Base-by-base conservation (phyloP, 176 grass and related monocot species). In the Neostapfia colusana region DNA sequence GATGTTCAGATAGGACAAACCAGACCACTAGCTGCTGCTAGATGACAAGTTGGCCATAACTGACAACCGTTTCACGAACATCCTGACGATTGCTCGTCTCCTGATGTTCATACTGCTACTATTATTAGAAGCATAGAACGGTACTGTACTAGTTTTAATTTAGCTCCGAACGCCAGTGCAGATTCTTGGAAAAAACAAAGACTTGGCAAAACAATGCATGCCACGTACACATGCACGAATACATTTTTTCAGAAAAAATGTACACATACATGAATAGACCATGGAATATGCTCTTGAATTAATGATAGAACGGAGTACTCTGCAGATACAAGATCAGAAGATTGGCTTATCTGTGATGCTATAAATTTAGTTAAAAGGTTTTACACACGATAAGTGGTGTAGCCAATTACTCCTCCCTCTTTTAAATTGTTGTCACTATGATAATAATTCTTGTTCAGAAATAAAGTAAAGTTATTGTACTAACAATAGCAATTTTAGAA, bases 281-380 rank as follows among this genome's bases (percentile, higher is more conserved):
- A 50, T 77, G 59, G 58, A 41, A 69, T 35, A 46, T 61, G 25
- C 21, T 57, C 54, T 25, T 8, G 6, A 43, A 60, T 10, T 49
- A 20, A 18, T 14, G 55, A 71, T 37, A 37, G 14, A 48, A 35
- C 28, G 2, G 66, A 42, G 45, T 45, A 15, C 39, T 61, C 0
- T 36, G 13, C 39, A 61, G 18, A 38, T 34, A 31, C 13, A 35
- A 36, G 37, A 59, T 80, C 18, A 48, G 78, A 49, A 61, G 56
- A 61, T 37, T 26, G 69, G 28, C 56, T 27, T 63, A 81, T 81
- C 74, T 37, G 8, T 27, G 13, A 63, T 48, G 40, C 0, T 11
- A 45, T 36, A 45, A 76, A 3, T 76, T 76, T 27, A 64, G 18
- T 23, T 64, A 43, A 64, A 63, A 24, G 61, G 40, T 45, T 76